phyloP scores from a whole-genome alignment of 306 rosid species.

The Vigna reflexopilosa region DNA sequence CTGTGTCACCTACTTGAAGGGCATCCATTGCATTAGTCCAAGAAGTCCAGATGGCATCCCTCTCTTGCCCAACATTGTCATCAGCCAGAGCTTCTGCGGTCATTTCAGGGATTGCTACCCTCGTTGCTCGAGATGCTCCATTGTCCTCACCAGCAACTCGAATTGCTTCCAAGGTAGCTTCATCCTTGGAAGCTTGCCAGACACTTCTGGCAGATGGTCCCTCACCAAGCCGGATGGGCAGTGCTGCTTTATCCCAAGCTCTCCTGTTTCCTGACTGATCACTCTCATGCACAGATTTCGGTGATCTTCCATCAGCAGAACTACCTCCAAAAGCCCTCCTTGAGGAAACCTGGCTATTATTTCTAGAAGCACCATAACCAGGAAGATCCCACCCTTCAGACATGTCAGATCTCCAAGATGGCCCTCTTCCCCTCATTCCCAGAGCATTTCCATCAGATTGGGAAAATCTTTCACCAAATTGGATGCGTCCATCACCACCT shows the following conservation, averaged over 20 bases:
- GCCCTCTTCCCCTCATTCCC: conserved; percentile 82
- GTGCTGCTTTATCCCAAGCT: conserved; percentile 89
- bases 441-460: conserved; percentile 80
- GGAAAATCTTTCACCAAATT: conserved; percentile 74
- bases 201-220: conserved; percentile 99
- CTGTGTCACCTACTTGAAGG: conserved; percentile 84
- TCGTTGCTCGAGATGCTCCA: conserved; percentile 75
- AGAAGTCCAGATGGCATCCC: conserved; percentile 89
- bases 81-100: conserved; percentile 81
- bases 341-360: conserved; percentile 75
- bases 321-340: conserved; percentile 78
- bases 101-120: conserved; percentile 86
- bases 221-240: conserved; percentile 85
- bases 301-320: conserved; percentile 78
- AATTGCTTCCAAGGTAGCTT: conserved; percentile 97
- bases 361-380: conserved; percentile 73
- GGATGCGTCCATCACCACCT: conserved; percentile 74
- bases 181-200: conserved; percentile 99
- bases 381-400: conserved; percentile 82
- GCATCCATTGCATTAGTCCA: conserved; percentile 97
- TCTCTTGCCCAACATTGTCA: conserved; percentile 72
- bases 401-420: conserved; percentile 85
- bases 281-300: conserved; percentile 76
- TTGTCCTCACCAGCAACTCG: conserved; percentile 94
- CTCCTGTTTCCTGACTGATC: conserved; percentile 86